phyloP scores from a whole-genome alignment of 257 asterid genomes.

The Penstemon eatonii region DNA sequence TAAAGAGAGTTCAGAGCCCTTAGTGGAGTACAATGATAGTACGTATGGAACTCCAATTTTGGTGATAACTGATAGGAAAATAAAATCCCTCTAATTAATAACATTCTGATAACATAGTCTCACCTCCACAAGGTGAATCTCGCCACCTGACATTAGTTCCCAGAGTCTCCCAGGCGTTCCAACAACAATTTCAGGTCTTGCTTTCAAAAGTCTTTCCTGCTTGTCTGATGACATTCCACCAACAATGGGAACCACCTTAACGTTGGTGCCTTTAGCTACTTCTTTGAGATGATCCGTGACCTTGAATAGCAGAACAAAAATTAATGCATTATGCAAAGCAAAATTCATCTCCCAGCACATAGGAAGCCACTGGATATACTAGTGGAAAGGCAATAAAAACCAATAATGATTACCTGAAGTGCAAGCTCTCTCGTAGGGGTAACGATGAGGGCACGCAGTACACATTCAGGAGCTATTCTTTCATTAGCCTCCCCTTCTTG shows the following conservation, averaged over 20 bases:
- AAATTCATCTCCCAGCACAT: slow-evolving; percentile 1
- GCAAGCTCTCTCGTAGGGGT: slow-evolving; percentile 99
- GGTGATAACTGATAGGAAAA: not conserved
- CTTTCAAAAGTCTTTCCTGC: slow-evolving; percentile 86
- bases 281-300: slow-evolving; percentile 88
- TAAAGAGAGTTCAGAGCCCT: not conserved
- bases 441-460: slow-evolving; percentile 81
- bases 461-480: slow-evolving; percentile 52
- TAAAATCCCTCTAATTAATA: slow-evolving; percentile 9
- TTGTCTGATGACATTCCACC: slow-evolving; percentile 95
- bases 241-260: slow-evolving; percentile 81
- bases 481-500: slow-evolving; percentile 58
- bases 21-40: no score
- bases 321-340: slow-evolving; percentile 15
- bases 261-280: slow-evolving; percentile 56
- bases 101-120: slow-evolving; percentile 27
- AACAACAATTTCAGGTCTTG: slow-evolving; percentile 95
- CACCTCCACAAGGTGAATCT: slow-evolving; percentile 84
- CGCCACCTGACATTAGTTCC: slow-evolving; percentile 97
- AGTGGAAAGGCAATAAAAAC: slow-evolving; percentile 13
- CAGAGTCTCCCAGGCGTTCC: slow-evolving; percentile 98
- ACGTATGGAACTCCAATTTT: no score
- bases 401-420: slow-evolving; percentile 62
- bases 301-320: slow-evolving; percentile 38
- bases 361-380: slow-evolving; percentile 13